Evolutionary conservation across 306 rosid species (phyloP).

Genomic region (Cucumis hystrix): DNA sequence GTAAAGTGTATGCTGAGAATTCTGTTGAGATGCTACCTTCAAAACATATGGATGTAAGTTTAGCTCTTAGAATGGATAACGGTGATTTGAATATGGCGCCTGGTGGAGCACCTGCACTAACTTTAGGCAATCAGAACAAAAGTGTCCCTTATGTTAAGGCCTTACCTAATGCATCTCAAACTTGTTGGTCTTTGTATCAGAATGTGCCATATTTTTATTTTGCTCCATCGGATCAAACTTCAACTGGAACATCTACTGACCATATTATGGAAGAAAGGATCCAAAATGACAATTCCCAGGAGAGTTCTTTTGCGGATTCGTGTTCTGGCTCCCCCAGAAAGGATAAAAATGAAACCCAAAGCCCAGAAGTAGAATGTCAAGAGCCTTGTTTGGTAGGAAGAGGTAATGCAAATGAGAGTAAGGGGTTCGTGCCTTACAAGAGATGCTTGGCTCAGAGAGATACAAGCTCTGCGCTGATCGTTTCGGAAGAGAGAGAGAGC

Average conservation of each 20-base stretch:
- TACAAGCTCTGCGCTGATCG: constrained; percentile 26
- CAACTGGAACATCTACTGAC: constrained; percentile 13
- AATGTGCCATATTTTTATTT: constrained; percentile 20
- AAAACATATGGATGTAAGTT: constrained; percentile 17
- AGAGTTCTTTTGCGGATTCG: constrained; percentile 43
- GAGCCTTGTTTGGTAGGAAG: constrained; percentile 8
- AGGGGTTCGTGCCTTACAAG: constrained; percentile 80
- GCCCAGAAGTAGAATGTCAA: constrained; percentile 16
- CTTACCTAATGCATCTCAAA: constrained; percentile 14
- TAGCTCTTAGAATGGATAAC: constrained; percentile 30
- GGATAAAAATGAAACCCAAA: constrained; percentile 26
- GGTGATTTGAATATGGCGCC: constrained; percentile 13
- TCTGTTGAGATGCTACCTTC: constrained; percentile 21
- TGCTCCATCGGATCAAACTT: constrained; percentile 12
- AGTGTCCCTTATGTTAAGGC: background rate
- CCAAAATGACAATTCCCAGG: constrained; percentile 23
- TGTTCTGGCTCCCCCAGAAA: constrained; percentile 28
- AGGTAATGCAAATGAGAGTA: constrained; percentile 20
- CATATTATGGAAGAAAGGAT: constrained; percentile 20
- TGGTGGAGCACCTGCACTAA: constrained; percentile 5
- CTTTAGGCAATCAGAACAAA: background rate
- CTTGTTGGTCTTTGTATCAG: constrained; percentile 35
- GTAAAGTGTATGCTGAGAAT: constrained; percentile 17
- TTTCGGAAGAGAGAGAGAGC: constrained; percentile 43
- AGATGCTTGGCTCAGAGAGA: constrained; percentile 66